Evolutionary conservation across 805 yeast species (phyloP), one percentile per base, ranked within the genome.

Genomic region (Yamadazyma sp.): DNA sequence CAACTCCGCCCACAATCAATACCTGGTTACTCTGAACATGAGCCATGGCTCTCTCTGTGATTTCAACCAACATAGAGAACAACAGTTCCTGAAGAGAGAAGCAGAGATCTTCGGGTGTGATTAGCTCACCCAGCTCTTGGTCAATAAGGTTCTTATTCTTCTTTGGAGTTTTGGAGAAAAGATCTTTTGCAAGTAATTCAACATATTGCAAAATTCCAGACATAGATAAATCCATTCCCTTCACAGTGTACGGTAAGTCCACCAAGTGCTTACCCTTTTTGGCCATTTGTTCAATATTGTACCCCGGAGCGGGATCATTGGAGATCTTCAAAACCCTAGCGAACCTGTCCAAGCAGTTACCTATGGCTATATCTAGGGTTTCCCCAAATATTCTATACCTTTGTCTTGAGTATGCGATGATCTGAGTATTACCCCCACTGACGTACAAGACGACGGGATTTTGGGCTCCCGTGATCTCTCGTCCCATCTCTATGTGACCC

Each of bases 401-500:
- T 55, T 91, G 96, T 49, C 84, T 84, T 3, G 96, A 85, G 59
- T 93, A 93, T 1, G 99, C 99, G 58, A 93, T 93, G 14, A 93
- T 95, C 59, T 93, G 99, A 1, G 99, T 93, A 60, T 93, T 93
- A 36, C 99, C 99, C 11, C 99, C 99, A 59, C 96, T 86, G 8
- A 93, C 99, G 54, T 93, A 93, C 36, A 93, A 68, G 7, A 93
- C 99, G 33, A 93, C 98, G 0, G 99, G 99, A 54, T 93, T 91
- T n/a, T 71, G 73, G 0, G 98, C 98, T n/a, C 93, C 95, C 0
- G 99, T 93, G 55, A 93, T 91, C 55, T 91, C 98, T 43, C 99
- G 70, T 9, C 99, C 99, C 99, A 93, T 93, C 59, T 93, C 99
- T 44, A 93, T 93, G 60, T 93, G 99, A 1, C 99, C 99, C 24